Evolutionary conservation across 768 basidiomycete species (phyloP).

Genomic region (Pleurotus cornucopiae): DNA sequence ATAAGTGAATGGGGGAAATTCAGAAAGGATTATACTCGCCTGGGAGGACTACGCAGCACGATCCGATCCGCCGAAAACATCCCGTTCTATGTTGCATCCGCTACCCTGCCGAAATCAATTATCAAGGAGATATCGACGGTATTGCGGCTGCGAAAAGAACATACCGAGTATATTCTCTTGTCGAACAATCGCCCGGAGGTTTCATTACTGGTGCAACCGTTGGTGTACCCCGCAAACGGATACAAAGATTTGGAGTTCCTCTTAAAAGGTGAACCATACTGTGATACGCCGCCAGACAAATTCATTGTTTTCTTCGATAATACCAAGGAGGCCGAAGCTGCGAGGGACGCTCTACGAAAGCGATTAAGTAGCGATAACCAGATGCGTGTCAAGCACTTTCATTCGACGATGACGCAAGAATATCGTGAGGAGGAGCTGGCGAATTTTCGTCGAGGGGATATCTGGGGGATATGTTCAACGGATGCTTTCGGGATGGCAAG

Average conservation of each 20-base stretch:
- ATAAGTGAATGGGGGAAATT: not conserved
- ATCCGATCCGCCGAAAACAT: no score
- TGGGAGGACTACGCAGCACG: no score
- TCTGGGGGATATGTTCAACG: conserved; percentile 20
- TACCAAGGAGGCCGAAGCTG: conserved; percentile 15
- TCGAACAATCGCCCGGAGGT: conserved; percentile 18
- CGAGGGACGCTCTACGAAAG: conserved; percentile 10
- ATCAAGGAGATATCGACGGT: conserved; percentile 12
- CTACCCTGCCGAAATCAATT: conserved; percentile 2
- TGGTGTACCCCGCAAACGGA: conserved; percentile 9
- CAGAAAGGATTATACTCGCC: no score
- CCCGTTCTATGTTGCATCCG: no score
- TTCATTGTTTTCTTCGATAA: conserved; percentile 25
- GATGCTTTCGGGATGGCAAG: conserved; percentile 28
- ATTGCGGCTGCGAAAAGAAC: conserved; percentile 6
- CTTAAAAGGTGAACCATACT: conserved; percentile 5
- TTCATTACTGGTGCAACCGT: conserved; percentile 8
- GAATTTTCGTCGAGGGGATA: conserved; percentile 10
- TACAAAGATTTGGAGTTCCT: conserved; percentile 13
- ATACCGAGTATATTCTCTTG: conserved; percentile 4
- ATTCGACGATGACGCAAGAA: conserved; percentile 21
- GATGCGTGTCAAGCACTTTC: conserved; percentile 19
- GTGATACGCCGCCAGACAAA: conserved; percentile 7
- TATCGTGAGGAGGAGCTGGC: conserved; percentile 16
- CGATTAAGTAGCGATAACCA: conserved; percentile 9